These are phyloP conservation scores for Spinacia oleracea DNA, from an alignment of 179 eudicot species.

Conservation along the genomic window DNA sequence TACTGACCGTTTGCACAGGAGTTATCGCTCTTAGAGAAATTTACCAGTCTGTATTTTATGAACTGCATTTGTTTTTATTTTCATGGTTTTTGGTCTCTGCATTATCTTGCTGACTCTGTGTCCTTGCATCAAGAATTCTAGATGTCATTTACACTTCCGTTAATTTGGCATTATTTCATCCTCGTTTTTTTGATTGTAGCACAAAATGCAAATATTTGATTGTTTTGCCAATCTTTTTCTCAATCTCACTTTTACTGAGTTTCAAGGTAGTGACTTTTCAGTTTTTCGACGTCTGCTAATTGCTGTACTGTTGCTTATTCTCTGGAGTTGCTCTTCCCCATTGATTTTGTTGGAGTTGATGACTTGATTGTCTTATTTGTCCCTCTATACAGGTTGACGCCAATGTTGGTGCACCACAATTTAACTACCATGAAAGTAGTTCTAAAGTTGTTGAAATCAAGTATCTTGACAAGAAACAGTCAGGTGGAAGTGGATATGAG, in stretches of 20 bases:
- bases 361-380: slow-evolving; percentile 14
- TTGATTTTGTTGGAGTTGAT: neutral
- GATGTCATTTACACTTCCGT: neutral
- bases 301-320: neutral
- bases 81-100: neutral
- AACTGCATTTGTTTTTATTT: neutral
- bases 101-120: neutral
- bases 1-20: no score
- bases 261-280: neutral
- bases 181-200: neutral
- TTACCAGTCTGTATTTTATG: no score
- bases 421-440: slow-evolving; percentile 93
- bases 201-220: neutral
- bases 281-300: slow-evolving; percentile 3
- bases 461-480: slow-evolving; percentile 89
- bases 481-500: slow-evolving; percentile 92
- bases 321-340: neutral
- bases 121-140: slow-evolving; percentile 13
- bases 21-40: no score
- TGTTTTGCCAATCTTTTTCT: neutral
- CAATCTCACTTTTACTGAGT: neutral
- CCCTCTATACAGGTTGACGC: slow-evolving; percentile 71
- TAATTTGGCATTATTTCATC: neutral
- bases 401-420: slow-evolving; percentile 97
- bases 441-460: slow-evolving; percentile 68